phyloP scores from a whole-genome alignment of 176 grass and related monocot genomes.

The Hordeum marinum region DNA sequence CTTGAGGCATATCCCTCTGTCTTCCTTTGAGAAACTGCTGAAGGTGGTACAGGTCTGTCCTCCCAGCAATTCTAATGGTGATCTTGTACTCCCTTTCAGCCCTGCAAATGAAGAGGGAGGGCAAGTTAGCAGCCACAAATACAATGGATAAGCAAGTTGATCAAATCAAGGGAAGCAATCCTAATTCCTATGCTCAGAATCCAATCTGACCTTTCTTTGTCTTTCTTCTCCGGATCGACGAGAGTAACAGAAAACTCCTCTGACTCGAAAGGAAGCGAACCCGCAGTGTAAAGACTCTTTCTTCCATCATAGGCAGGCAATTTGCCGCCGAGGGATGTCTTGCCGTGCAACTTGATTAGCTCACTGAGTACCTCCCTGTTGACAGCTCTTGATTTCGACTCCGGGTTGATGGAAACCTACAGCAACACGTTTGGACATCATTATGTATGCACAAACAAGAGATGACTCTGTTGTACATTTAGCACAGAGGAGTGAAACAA shows the following conservation, averaged over 20 bases:
- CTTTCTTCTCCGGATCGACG: slow-evolving; percentile 48
- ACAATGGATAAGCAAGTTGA: too few species aligned
- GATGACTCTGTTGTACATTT: neutral
- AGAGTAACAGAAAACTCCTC: slow-evolving; percentile 63
- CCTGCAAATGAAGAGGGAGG: too few species aligned
- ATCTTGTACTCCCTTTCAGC: too few species aligned
- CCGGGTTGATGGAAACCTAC: slow-evolving; percentile 73
- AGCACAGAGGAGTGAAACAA: neutral
- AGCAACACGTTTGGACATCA: neutral
- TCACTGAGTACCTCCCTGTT: slow-evolving; percentile 68
- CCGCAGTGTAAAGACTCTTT: slow-evolving; percentile 86
- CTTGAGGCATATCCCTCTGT: too few species aligned
- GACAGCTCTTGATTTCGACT: slow-evolving; percentile 56
- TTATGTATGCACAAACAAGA: neutral
- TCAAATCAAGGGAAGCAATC: too few species aligned
- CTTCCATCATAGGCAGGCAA: slow-evolving; percentile 76
- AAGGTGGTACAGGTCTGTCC: too few species aligned
- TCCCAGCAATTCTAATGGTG: too few species aligned
- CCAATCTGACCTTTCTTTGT: slow-evolving; percentile 33
- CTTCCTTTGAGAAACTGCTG: too few species aligned
- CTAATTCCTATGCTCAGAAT: neutral
- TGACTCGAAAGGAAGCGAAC: slow-evolving; percentile 66
- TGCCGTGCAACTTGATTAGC: slow-evolving; percentile 50
- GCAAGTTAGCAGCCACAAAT: too few species aligned
- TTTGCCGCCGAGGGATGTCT: slow-evolving; percentile 49